Conservation (phyloP, 352 stramenopile genomes). For the Pythium sukuiense region DNA sequence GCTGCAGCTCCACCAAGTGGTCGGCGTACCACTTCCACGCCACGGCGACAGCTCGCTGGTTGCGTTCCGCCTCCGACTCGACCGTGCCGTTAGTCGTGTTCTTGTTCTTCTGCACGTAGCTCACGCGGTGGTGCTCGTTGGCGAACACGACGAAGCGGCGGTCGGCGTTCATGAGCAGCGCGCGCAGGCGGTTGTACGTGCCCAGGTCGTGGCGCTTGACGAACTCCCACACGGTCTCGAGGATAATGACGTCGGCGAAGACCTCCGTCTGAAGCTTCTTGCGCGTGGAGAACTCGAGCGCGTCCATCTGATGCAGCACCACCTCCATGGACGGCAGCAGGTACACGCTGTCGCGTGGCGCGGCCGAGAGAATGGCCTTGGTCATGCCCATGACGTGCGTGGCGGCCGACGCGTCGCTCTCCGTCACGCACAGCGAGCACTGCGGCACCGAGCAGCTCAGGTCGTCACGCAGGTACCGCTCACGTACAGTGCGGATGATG, state of each 20-base stretch:
- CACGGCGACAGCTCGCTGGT: conserved; percentile 82
- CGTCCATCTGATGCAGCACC: conserved; percentile 89
- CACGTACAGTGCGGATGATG: conserved; percentile 78
- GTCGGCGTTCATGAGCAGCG: conserved; percentile 81
- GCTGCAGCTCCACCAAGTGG: conserved; percentile 57
- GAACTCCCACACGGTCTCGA: conserved; percentile 91
- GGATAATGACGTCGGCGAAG: conserved; percentile 85
- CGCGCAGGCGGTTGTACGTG: conserved; percentile 87
- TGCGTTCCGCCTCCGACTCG: conserved; percentile 76
- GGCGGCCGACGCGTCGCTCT: conserved; percentile 53
- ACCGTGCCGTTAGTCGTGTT: conserved; percentile 13
- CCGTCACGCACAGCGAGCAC: conserved; percentile 60
- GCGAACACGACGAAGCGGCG: conserved; percentile 92
- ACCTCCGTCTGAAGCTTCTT: conserved; percentile 51
- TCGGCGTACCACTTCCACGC: conserved; percentile 78
- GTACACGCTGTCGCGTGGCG: conserved; percentile 55
- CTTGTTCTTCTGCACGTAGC: conserved; percentile 66
- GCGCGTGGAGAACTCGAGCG: conserved; percentile 82
- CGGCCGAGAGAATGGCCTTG: conserved; percentile 60
- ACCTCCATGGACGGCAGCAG: conserved; percentile 90
- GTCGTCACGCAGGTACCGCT: conserved; percentile 89
- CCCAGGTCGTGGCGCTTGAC: conserved; percentile 87
- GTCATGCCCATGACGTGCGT: conserved; percentile 55
- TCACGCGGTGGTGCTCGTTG: conserved; percentile 90
- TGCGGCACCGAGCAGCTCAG: conserved; percentile 70